Evolutionary conservation across 768 basidiomycete genomes (phyloP).

Genomic region (Tephrocybe sp.): DNA sequence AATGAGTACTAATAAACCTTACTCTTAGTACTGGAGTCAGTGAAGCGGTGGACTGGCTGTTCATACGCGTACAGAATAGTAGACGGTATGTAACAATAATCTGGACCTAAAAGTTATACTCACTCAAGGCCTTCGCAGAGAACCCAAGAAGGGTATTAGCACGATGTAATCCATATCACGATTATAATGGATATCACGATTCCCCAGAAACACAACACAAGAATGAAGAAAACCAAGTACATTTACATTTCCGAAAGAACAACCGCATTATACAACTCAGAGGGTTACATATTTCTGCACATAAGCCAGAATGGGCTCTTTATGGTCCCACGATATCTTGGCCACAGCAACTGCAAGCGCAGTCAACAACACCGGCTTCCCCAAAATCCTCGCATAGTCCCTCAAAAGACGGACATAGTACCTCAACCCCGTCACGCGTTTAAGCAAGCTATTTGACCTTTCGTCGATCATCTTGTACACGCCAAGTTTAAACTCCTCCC

Average conservation of each 20-base stretch:
- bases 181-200: neutral
- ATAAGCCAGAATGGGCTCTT: slow-evolving; percentile 14
- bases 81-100: slow-evolving; percentile 44
- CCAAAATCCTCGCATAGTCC: slow-evolving; percentile 28
- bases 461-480: slow-evolving; percentile 52
- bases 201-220: neutral
- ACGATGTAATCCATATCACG: slow-evolving; percentile 6
- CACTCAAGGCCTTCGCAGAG: slow-evolving; percentile 11
- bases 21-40: slow-evolving; percentile 75
- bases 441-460: slow-evolving; percentile 31
- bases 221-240: neutral
- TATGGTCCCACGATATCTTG: slow-evolving; percentile 28
- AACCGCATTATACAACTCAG: neutral
- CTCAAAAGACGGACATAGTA: slow-evolving; percentile 25
- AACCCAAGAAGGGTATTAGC: slow-evolving; percentile 21
- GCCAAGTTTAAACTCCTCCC: slow-evolving; percentile 46
- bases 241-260: neutral
- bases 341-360: slow-evolving; percentile 19
- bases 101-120: neutral
- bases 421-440: slow-evolving; percentile 20
- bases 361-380: slow-evolving; percentile 22
- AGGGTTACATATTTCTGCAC: slow-evolving; percentile 11
- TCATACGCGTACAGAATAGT: slow-evolving; percentile 90
- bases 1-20: neutral
- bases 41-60: slow-evolving; percentile 92